A percentile compares a stretch with the other conserved stretches of the same genome.
Conservation (phyloP, 2,329 filamentous ascomycete species). For the Neofusicoccum parvum region DNA sequence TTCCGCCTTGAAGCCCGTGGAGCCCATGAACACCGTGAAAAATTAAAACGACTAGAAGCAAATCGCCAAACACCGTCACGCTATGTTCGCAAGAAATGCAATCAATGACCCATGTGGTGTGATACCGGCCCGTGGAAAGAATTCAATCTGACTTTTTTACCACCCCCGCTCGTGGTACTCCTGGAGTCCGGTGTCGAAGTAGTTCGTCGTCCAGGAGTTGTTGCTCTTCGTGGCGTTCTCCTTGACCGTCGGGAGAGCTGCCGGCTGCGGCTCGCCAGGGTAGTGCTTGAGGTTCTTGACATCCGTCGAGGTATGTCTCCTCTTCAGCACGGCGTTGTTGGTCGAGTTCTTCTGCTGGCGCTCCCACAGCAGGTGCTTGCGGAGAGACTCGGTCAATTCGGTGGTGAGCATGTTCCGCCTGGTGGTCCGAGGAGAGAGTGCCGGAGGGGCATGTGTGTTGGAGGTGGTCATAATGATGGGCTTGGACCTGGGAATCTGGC, state of each 20-base stretch:
- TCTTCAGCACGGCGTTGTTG: slow-evolving; percentile 84
- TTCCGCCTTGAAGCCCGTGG: slow-evolving; percentile 7
- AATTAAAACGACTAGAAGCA: slow-evolving; percentile 11
- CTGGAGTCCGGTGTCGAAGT: slow-evolving; percentile 78
- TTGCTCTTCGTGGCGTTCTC: slow-evolving; percentile 64
- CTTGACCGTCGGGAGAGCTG: slow-evolving; percentile 29
- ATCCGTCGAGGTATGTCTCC: slow-evolving; percentile 80
- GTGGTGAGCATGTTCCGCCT: slow-evolving; percentile 94
- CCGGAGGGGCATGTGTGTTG: slow-evolving; percentile 66
- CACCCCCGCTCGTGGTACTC: slow-evolving; percentile 87
- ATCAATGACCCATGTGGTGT: slow-evolving; percentile 1
- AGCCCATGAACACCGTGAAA: slow-evolving; percentile 13
- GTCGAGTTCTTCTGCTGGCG: slow-evolving; percentile 91
- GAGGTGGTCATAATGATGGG: slow-evolving; percentile 76
- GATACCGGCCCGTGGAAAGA: background rate
- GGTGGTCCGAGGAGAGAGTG: slow-evolving; percentile 87
- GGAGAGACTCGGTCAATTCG: slow-evolving; percentile 89
- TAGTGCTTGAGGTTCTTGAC: slow-evolving; percentile 85
- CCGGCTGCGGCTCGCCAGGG: slow-evolving; percentile 63
- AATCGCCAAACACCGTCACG: slow-evolving; percentile 22
- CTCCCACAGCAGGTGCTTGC: slow-evolving; percentile 91
- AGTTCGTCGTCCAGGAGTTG: slow-evolving; percentile 76
- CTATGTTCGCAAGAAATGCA: slow-evolving; percentile 23
- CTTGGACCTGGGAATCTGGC: slow-evolving; percentile 67
- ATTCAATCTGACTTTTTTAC: slow-evolving; percentile 50